Percentiles rank a stretch among this genome's conserved stretches.
Conservation (phyloP, 1,139 yeast genomes). For the Saccharomyces hybrid region DNA sequence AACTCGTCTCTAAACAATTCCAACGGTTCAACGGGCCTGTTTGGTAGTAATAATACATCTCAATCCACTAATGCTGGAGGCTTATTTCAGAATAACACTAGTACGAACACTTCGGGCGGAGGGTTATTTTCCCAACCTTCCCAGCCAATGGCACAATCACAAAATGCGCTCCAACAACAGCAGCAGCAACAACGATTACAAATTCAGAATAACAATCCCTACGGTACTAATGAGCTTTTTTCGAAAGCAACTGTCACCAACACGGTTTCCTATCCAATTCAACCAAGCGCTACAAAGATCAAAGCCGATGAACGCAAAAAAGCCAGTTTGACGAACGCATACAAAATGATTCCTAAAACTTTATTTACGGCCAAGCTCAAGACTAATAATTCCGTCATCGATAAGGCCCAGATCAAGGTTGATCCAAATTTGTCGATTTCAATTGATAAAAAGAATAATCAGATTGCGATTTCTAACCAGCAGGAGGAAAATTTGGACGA, state of each 20-base stretch:
- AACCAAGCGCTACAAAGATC: conserved; percentile 48
- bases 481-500: conserved; percentile 7
- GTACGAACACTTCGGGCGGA: conserved; percentile 14
- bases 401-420: not conserved
- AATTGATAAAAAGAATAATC: conserved; percentile 1
- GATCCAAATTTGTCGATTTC: not conserved
- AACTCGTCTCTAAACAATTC: not conserved
- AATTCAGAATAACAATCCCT: conserved; percentile 45
- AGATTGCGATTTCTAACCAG: not conserved
- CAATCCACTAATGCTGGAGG: not conserved
- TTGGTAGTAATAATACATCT: conserved; percentile 4
- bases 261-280: conserved; percentile 30
- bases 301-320: conserved; percentile 44
- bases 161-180: conserved; percentile 9
- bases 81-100: conserved; percentile 9
- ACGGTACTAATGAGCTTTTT: conserved; percentile 63
- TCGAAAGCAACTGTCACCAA: conserved; percentile 29
- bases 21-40: conserved; percentile 2
- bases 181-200: conserved; percentile 18
- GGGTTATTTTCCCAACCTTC: conserved; percentile 1
- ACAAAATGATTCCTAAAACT: conserved; percentile 39
- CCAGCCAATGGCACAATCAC: conserved; percentile 14
- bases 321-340: conserved; percentile 48
- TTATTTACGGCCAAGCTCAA: conserved; percentile 14
- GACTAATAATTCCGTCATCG: not conserved